Evolutionary conservation across 192 early-diverging fungal species (phyloP), one percentile per base, ranked within the genome.

Genomic region (Spizellomyces sp.): DNA sequence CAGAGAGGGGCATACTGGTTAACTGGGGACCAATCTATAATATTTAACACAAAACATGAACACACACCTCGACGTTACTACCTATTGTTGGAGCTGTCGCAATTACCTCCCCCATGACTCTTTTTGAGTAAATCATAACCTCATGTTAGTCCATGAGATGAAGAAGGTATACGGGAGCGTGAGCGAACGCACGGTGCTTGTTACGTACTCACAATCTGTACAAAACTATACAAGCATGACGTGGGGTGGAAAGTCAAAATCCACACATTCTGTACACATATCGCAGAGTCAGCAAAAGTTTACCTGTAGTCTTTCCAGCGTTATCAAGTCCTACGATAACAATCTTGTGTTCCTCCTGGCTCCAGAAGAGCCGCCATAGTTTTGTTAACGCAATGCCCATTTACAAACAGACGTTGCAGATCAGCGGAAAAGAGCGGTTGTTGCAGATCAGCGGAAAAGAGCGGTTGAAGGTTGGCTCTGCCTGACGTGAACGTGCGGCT

Each of bases 241-340:
- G 27, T 2, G 3, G 27, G 3, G 27, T 2, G 3, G 27, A 36
- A 36, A 36, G 27, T 67, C 4, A 17, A 59, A 17, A 47, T 65
- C 27, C n/a, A 15, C 55, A 9, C 17, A 4, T n/a, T 27, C 41
- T 19, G 45, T 71, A 66, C 22, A 44, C 21, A 67, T 21, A 5
- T 8, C 4, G 65, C 4, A 4, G 69, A 67, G 4, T 17, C 62
- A 50, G 44, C 15, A 12, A 12, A 69, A 71, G 22, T 42, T 15
- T 60, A 71, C 69, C 78, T 9, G 89, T 90, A 0, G 89, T 90
- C 70, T 90, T 90, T 57, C 89, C 89, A 58, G 89, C 89, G 77
- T 90, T 90, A 73, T 90, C 89, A 48, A 90, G 66, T 10, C 89
- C 89, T 27, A 90, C 89, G 48, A 90, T 86, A 8, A 90, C 82